Evolutionary conservation across 169 alveolate genomes (phyloP), one percentile per base, ranked within the genome.

Genomic region (Cyclospora cayetanensis): DNA sequence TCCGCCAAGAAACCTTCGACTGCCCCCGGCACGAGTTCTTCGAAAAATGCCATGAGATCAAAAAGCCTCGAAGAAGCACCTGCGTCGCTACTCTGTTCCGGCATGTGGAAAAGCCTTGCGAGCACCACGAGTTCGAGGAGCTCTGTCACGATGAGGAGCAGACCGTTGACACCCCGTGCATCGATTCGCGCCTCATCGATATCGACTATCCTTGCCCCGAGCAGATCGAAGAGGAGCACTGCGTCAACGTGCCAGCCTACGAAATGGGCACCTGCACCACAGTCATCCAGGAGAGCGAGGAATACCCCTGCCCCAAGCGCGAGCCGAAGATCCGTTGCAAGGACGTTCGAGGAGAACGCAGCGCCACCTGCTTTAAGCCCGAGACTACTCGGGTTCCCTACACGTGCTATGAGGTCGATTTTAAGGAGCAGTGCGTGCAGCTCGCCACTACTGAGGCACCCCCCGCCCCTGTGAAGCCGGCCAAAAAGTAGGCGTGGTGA

Each of bases 261-360:
- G 90, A 90, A 72, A 90, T 90, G 93, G 93, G 93, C 27, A 77
- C 63, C 37, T 90, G 93, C 77, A 80, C 80, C 35, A 34, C 91
- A 3, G 85, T 90, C n/a, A 72, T 90, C n/a, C 82, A 79, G 31
- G 90, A 79, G 15, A 85, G 84, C 35, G 90, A 90, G 46, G 91
- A 79, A 35, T 90, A 90, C 34, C 79, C 93, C n/a, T 90, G 93
- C 74, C 25, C 90, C 79, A 65, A 90, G 43, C 41, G 82, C 4
- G 91, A 77, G 66, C 93, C 93, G 22, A 60, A 43, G 20, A 65
- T 90, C n/a, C 85, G 70, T 15, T 90, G 93, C 72, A 43, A 74
- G 22, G n/a, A 46, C 22, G 77, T 82, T 11, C 86, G 85, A 5
- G 85, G 85, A 5, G 91, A 79, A 27, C 29, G 93, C 1, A 41